These are phyloP conservation scores for Aspergillus jensenii DNA, from an alignment of 2,329 filamentous ascomycete genomes.

Conservation along the genomic window DNA sequence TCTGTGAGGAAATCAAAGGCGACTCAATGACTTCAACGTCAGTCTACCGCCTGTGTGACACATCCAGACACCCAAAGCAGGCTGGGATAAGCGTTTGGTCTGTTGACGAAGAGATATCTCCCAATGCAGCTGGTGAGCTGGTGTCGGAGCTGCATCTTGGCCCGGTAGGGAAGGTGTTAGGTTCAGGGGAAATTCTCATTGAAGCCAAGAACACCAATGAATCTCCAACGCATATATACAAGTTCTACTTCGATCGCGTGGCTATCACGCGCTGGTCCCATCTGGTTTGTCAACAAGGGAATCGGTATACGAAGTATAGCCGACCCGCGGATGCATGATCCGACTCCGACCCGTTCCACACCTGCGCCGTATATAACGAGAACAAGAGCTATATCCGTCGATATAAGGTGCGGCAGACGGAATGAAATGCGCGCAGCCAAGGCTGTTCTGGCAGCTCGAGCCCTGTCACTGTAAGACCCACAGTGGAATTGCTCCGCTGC, in stretches of 20 bases:
- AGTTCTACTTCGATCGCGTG: constrained; percentile 5
- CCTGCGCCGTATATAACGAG: not conserved
- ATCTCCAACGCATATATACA: not conserved
- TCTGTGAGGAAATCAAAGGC: constrained; percentile 26
- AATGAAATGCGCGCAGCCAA: not conserved
- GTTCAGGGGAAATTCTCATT: not conserved
- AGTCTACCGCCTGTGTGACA: constrained; percentile 17
- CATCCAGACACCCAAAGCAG: constrained; percentile 10
- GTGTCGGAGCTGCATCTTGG: not conserved
- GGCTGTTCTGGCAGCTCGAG: not conserved
- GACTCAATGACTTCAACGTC: not conserved
- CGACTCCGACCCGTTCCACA: not conserved
- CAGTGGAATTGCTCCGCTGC: constrained; percentile 10
- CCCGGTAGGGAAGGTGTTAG: not conserved
- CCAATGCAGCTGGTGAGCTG: not conserved
- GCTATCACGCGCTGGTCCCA: not conserved
- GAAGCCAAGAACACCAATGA: not conserved
- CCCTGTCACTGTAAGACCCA: not conserved
- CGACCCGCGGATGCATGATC: not conserved
- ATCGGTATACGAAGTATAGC: not conserved
- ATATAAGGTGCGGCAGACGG: not conserved
- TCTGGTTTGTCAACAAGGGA: not conserved
- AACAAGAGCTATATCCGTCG: not conserved
- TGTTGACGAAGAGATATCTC: not conserved
- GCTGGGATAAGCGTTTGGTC: not conserved